Percentiles rank a stretch among this genome's conserved stretches.
phyloP scores from a whole-genome alignment of 208 protist genomes.

The Wallacemonas sp. region DNA sequence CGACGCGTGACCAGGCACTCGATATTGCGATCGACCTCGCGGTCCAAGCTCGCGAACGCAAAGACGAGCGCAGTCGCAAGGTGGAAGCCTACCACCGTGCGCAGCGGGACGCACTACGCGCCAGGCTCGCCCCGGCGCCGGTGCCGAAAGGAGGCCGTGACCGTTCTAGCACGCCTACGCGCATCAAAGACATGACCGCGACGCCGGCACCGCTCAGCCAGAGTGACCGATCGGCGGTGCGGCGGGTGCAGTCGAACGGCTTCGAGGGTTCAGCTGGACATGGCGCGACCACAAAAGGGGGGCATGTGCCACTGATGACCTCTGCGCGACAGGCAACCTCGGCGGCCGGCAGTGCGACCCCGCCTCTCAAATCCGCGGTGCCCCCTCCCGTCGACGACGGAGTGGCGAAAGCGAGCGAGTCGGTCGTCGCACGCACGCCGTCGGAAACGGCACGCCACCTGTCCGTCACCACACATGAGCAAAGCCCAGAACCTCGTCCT shows the following conservation, averaged over 20 bases:
- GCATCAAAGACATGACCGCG: neutral
- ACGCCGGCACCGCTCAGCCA: neutral
- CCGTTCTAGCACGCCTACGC: neutral
- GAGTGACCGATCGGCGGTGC: neutral
- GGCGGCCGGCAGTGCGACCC: too few species aligned
- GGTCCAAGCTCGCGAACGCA: conserved; percentile 5
- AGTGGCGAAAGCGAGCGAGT: neutral
- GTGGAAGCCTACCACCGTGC: neutral
- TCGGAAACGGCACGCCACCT: neutral
- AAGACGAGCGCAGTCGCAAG: neutral
- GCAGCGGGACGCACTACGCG: conserved; percentile 24
- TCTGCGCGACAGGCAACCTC: too few species aligned
- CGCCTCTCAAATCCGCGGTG: too few species aligned
- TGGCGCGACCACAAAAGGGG: too few species aligned
- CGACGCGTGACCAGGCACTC: conserved; percentile 10
- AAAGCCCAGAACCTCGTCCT: conserved; percentile 9
- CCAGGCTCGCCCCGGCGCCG: neutral
- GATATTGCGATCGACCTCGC: conserved; percentile 13
- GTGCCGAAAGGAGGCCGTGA: neutral
- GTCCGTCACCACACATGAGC: neutral
- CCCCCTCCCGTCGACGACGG: neutral
- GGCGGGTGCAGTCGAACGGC: neutral
- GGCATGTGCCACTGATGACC: too few species aligned
- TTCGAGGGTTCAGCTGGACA: too few species aligned
- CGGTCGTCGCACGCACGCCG: too few species aligned